Percentiles rank a stretch among this genome's conserved stretches.
phyloP scores from a whole-genome alignment of 2,329 filamentous ascomycete genomes.

The Pestalotiopsis sp. region DNA sequence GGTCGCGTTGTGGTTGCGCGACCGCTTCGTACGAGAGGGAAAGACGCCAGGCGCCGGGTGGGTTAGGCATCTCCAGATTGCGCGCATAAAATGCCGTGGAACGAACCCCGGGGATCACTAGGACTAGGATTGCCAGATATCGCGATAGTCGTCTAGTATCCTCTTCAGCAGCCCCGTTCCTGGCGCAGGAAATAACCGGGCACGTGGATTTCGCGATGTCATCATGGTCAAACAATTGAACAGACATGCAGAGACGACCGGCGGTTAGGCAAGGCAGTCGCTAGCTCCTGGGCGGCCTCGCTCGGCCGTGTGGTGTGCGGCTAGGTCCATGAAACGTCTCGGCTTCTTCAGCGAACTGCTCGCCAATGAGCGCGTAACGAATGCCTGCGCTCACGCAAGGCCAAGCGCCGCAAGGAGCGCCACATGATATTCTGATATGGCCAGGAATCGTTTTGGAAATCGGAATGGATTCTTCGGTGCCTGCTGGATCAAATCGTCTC shows the following conservation, averaged over 20 bases:
- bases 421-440: background rate
- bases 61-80: background rate
- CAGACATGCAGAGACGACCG: background rate
- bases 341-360: background rate
- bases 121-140: background rate
- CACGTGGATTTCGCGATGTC: background rate
- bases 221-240: background rate
- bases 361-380: slow-evolving; percentile 1
- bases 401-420: slow-evolving; percentile 1
- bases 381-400: background rate
- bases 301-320: background rate
- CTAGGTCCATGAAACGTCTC: slow-evolving; percentile 4
- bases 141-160: background rate
- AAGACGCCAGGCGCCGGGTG: background rate
- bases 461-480: too few species aligned
- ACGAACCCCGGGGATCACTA: background rate
- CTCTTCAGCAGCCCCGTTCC: background rate
- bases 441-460: background rate
- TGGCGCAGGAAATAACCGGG: background rate
- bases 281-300: background rate
- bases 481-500: too few species aligned
- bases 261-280: background rate
- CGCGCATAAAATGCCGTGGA: background rate
- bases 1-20: background rate
- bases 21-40: background rate